A percentile compares a stretch with the other conserved stretches of the same genome.
phyloP scores from a whole-genome alignment of 805 yeast genomes.

The Yamadazyma sp. region DNA sequence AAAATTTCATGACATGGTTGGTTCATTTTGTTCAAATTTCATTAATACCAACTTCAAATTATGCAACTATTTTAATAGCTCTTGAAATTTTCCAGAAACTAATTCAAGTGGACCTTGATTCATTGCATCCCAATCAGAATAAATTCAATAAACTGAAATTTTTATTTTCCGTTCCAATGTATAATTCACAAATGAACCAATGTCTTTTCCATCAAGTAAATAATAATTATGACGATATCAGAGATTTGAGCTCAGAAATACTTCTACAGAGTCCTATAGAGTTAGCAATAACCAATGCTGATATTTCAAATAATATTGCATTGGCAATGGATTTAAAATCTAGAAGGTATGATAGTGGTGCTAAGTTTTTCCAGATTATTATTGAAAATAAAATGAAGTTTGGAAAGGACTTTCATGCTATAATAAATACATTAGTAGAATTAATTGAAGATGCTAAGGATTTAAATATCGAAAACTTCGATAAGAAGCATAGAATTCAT shows the following conservation, averaged over 20 bases:
- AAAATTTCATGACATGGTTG: constrained; percentile 39
- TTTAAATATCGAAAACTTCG: constrained; percentile 15
- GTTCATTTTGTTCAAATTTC: constrained; percentile 44
- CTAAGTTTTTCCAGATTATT: constrained; percentile 51
- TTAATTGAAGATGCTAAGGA: constrained; percentile 3
- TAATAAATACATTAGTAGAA: not conserved
- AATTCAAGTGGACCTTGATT: constrained; percentile 11
- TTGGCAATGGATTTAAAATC: constrained; percentile 44
- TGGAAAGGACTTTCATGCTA: not conserved
- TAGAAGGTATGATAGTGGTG: constrained; percentile 77
- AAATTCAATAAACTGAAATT: constrained; percentile 8
- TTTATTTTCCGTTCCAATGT: constrained; percentile 9
- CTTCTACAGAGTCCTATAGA: constrained; percentile 42
- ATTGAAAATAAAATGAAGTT: not conserved
- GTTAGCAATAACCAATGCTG: not conserved
- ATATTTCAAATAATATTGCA: constrained; percentile 3
- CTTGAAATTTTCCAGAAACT: constrained; percentile 14
- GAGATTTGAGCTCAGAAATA: constrained; percentile 48
- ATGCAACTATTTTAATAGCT: constrained; percentile 27
- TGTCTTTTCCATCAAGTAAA: constrained; percentile 59
- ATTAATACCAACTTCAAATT: constrained; percentile 47
- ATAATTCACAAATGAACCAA: constrained; percentile 33
- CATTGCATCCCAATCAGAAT: not conserved
- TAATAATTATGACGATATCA: constrained; percentile 75
- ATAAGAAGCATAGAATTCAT: constrained; percentile 50